Percentiles rank a stretch among this genome's conserved stretches.
phyloP scores from a whole-genome alignment of 176 grass and related monocot species.

The Hsuehochloa calcarea region DNA sequence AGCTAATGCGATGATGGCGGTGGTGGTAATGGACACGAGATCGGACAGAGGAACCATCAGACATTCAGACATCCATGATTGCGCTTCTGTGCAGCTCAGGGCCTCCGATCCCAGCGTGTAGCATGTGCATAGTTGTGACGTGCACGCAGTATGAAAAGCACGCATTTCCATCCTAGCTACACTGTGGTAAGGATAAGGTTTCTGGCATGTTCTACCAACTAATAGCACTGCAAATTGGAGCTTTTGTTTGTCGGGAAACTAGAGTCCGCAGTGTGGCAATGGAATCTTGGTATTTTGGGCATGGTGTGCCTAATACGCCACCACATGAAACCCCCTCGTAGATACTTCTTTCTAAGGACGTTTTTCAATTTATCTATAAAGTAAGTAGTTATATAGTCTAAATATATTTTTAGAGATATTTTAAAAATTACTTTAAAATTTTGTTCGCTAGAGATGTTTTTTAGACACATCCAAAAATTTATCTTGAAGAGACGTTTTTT shows the following conservation, averaged over 20 bases:
- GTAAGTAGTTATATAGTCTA: no score
- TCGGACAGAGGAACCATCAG: slow-evolving; percentile 10
- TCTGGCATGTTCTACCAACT: background rate
- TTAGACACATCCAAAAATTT: no score
- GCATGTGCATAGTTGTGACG: background rate
- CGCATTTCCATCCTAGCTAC: background rate
- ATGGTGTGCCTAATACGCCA: background rate
- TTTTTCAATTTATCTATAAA: no score
- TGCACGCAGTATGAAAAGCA: background rate
- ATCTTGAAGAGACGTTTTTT: no score
- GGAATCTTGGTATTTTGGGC: background rate
- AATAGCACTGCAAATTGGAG: background rate
- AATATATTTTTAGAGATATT: no score
- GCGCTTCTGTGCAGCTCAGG: background rate
- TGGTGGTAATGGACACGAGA: background rate
- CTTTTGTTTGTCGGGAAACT: background rate
- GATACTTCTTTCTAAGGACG: no score
- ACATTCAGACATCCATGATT: slow-evolving; percentile 8
- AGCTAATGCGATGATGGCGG: background rate
- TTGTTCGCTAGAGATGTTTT: no score
- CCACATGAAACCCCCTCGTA: no score
- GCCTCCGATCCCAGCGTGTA: background rate
- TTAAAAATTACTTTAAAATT: no score
- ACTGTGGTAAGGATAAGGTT: background rate
- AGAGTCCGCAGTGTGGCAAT: background rate